A percentile compares a stretch with the other conserved stretches of the same genome.
These are phyloP conservation scores for Auriscalpium vulgare DNA, from an alignment of 768 basidiomycete genomes.

Conservation along the genomic window DNA sequence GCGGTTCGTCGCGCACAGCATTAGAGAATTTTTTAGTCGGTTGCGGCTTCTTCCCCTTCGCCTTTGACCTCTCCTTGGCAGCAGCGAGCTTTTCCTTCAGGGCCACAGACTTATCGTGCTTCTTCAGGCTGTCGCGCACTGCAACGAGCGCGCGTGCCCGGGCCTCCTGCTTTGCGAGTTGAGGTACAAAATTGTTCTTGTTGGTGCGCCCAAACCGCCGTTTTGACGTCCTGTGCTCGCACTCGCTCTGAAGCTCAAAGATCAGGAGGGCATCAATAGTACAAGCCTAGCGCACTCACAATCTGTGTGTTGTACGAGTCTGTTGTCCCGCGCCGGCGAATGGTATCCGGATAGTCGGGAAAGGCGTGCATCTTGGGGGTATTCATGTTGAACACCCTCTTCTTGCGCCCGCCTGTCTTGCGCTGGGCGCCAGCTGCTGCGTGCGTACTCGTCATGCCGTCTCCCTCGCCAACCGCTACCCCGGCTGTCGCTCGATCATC, in stretches of 20 bases:
- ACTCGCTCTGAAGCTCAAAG: slow-evolving; percentile 22
- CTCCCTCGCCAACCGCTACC: too few species aligned
- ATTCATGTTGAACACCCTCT: slow-evolving; percentile 21
- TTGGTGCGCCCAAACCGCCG: slow-evolving; percentile 20
- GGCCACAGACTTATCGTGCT: too few species aligned
- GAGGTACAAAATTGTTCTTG: slow-evolving; percentile 11
- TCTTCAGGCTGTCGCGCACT: too few species aligned
- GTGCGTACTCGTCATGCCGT: too few species aligned
- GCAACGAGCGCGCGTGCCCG: neutral
- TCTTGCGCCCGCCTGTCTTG: too few species aligned
- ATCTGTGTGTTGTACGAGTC: slow-evolving; percentile 28
- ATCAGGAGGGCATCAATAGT: neutral
- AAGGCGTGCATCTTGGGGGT: slow-evolving; percentile 30
- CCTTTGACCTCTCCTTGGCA: too few species aligned
- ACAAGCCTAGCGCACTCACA: slow-evolving; percentile 16
- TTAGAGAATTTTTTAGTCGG: neutral
- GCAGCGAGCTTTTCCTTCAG: too few species aligned
- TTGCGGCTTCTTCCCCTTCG: neutral
- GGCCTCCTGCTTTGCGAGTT: slow-evolving; percentile 19
- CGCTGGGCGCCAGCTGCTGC: neutral
- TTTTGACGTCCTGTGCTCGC: slow-evolving; percentile 26
- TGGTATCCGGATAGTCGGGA: slow-evolving; percentile 23
- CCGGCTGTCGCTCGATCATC: too few species aligned
- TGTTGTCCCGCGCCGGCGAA: slow-evolving; percentile 25
- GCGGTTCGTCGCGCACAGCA: neutral